Evolutionary conservation across 768 basidiomycete genomes (phyloP).

Genomic region (Termitomyces heimii): DNA sequence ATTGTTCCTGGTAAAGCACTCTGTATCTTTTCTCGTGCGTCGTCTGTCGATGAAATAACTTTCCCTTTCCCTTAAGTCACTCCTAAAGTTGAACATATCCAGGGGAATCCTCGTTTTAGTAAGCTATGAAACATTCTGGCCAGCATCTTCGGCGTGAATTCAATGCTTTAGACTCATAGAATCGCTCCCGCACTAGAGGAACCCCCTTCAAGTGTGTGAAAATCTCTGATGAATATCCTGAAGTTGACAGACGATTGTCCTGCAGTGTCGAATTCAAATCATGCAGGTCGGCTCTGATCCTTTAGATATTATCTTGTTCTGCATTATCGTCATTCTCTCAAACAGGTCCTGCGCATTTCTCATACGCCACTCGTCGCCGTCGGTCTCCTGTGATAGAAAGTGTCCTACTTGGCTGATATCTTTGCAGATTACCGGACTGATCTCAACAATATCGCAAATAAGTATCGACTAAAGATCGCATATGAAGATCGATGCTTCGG

Average conservation of each 20-base stretch:
- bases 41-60: background rate
- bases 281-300: background rate
- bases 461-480: background rate
- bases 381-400: background rate
- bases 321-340: background rate
- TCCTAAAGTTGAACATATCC: no score
- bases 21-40: background rate
- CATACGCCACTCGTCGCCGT: background rate
- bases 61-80: no score
- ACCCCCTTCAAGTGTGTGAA: background rate
- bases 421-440: slow-evolving; percentile 6
- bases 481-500: background rate
- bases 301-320: background rate
- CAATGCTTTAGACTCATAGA: background rate
- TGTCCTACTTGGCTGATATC: background rate
- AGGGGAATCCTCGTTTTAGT: background rate
- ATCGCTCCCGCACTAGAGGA: background rate
- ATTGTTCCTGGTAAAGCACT: background rate
- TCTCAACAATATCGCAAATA: slow-evolving; percentile 8
- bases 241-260: background rate
- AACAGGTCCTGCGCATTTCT: background rate
- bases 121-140: background rate
- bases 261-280: background rate
- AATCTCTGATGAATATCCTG: background rate
- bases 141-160: background rate